Base-by-base conservation (phyloP, 345 rosid genomes). In the Bruguiera parviflora region DNA sequence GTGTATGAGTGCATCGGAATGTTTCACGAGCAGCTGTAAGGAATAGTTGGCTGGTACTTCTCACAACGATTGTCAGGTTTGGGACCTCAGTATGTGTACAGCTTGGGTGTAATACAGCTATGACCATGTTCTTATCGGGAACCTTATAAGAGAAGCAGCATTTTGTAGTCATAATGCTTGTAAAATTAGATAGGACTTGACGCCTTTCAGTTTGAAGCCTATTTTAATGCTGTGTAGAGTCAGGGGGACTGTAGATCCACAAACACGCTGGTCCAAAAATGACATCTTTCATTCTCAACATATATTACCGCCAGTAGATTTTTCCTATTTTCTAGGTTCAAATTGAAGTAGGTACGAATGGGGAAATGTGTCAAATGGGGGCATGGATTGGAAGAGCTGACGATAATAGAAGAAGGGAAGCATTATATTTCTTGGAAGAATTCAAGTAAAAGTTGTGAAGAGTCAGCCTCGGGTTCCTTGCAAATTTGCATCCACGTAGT, bases 1-100 rank as follows among this genome's bases (percentile, higher is more conserved):
- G 84, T 22, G 84, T 84, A 73, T 88, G 77, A 84, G 55, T 58
- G 71, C 71, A 52, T 6, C 53, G 5, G 28, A 33, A 33, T 33
- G 37, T 33, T 33, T 33, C 37, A 33, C 37, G 7, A 70, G 53
- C 25, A 7, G 32, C 65, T 79, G 61, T 37, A 63, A 72, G 63
- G 31, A 59, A 39, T 66, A 61, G 6, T 29, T 35, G 27, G 68
- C 77, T 5, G 76, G 80, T 67, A 64, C 66, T 61, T 29, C 53
- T 29, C 6, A 11, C 35, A 43, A 39, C 8, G 61, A 64, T 62
- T 28, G 31, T 31, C n/a, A 52, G 69, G 74, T 21, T 60, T 55
- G 29, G 16, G 46, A 63, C 71, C 72, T 53, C 55, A 15, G 56
- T 57, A 60, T 58, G 47, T 77, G 79, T 77, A 70, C 53, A 79